phyloP scores from a whole-genome alignment of 352 stramenopile genomes.

The Globisporangium emineosum region DNA sequence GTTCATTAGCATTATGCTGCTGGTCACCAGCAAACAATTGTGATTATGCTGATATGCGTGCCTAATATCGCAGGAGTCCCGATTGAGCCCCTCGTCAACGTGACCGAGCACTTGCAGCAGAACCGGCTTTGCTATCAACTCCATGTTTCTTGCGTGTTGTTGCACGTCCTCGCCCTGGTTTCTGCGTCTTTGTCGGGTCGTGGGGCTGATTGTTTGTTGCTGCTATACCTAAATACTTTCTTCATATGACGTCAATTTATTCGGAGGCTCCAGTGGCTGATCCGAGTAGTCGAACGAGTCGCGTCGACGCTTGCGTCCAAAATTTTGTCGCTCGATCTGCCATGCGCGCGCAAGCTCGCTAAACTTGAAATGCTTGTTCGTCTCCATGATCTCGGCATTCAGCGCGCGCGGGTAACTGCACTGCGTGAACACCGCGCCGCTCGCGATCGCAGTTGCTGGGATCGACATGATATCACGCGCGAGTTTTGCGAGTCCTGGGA shows the following conservation, averaged over 20 bases:
- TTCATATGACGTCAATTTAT: conserved; percentile 76
- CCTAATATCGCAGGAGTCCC: no score
- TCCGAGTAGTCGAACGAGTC: conserved; percentile 81
- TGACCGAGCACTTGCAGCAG: neutral
- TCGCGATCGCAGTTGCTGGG: conserved; percentile 61
- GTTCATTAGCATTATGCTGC: neutral
- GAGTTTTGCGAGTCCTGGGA: conserved; percentile 66
- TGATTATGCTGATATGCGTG: no score
- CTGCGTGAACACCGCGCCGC: conserved; percentile 68
- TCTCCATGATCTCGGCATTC: conserved; percentile 55
- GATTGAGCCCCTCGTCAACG: no score
- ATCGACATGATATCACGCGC: conserved; percentile 76
- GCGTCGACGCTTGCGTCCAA: conserved; percentile 66
- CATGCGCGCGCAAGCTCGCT: conserved; percentile 66
- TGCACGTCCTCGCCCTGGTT: neutral
- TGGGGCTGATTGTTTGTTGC: neutral
- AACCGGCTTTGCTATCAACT: neutral
- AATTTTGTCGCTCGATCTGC: conserved; percentile 78
- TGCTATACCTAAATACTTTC: conserved; percentile 79
- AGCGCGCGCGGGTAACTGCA: conserved; percentile 56
- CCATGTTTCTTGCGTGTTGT: neutral
- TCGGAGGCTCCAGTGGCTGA: conserved; percentile 43
- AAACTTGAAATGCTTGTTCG: conserved; percentile 77
- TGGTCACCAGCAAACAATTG: neutral
- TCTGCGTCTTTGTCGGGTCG: neutral